Base-by-base conservation (phyloP, 257 asterid genomes). In the Leonotis leonurus region DNA sequence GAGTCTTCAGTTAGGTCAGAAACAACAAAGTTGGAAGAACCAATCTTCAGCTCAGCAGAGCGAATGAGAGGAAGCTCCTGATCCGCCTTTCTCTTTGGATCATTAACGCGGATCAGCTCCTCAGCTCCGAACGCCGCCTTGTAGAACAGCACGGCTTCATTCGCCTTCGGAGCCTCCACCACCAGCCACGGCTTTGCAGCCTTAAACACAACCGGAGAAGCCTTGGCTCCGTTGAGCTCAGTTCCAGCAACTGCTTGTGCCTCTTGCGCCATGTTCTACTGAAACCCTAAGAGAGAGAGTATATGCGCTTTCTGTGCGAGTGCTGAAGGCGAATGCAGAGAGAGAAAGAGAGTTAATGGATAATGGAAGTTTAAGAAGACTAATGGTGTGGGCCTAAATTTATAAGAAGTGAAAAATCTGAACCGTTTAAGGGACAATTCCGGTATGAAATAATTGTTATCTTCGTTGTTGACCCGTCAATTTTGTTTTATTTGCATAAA, bases 111-210 rank as follows among this genome's bases (percentile, higher is more conserved):
- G 71, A 61, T 68, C 27, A 85, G 72, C 73, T 89, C 99, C 83
- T 83, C 95, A 24, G 96, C 95, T 13, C 97, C 96, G 21, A 92
- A 92, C 14, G 97, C 99, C 43, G 70, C 64, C 78, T 89, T 92
- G 82, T 74, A 89, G 77, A 92, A 89, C 81, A 44, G 63, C 17
- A 89, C 86, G 55, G 97, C 97, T 24, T 89, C 96, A 69, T 24
- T 78, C 0, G 85, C 95, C 68, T 81, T 84, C 5, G 90, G 79
- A 0, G 86, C 89, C 43, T 81, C 93, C 2, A 92, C 83, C 46
- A 73, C 88, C 33, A 91, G 73, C 81, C 79, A 77, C 11, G 96
- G 90, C 81, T 88, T 88, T 56, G 70, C 44, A 54, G 82, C 74
- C 54, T 79, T 16, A 61, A 81, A 85, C 1, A 40, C 71, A 49